Evolutionary conservation across 1,284 basidiomycete genomes (phyloP).

Genomic region (Puccinia hordei): DNA sequence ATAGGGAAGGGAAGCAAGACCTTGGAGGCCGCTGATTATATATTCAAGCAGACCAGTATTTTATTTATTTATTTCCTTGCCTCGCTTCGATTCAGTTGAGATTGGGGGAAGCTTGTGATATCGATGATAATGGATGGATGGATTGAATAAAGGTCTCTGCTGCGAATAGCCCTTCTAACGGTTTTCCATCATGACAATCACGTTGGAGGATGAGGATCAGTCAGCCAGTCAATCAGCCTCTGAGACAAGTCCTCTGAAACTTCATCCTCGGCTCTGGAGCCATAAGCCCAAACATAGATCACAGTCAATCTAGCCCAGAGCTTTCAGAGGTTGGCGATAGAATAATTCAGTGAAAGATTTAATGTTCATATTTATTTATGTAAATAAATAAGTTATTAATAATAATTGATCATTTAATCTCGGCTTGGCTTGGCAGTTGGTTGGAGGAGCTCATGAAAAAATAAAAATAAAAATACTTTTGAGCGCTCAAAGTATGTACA

Average conservation of each 20-base stretch:
- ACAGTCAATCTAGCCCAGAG: background rate
- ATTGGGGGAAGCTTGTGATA: too few relatives aligned
- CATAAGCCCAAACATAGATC: conserved; percentile 2
- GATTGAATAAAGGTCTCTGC: background rate
- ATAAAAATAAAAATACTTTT: too few relatives aligned
- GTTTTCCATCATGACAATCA: background rate
- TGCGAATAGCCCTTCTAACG: background rate
- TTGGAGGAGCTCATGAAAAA: too few relatives aligned
- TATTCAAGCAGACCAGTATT: background rate
- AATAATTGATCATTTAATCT: too few relatives aligned
- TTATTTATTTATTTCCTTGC: background rate
- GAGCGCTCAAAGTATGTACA: too few relatives aligned
- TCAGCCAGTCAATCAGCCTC: background rate
- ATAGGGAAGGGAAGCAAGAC: background rate
- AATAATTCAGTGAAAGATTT: too few relatives aligned
- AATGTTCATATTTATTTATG: too few relatives aligned
- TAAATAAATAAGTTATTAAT: too few relatives aligned
- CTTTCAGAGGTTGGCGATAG: too few relatives aligned
- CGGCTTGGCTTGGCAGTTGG: too few relatives aligned
- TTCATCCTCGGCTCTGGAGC: background rate
- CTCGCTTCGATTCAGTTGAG: background rate
- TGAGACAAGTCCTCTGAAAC: background rate
- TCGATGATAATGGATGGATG: background rate
- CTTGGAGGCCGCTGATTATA: background rate
- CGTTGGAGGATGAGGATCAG: background rate